Base-by-base conservation (phyloP, 1,139 yeast genomes). In the Wickerhamomyces sp. region DNA sequence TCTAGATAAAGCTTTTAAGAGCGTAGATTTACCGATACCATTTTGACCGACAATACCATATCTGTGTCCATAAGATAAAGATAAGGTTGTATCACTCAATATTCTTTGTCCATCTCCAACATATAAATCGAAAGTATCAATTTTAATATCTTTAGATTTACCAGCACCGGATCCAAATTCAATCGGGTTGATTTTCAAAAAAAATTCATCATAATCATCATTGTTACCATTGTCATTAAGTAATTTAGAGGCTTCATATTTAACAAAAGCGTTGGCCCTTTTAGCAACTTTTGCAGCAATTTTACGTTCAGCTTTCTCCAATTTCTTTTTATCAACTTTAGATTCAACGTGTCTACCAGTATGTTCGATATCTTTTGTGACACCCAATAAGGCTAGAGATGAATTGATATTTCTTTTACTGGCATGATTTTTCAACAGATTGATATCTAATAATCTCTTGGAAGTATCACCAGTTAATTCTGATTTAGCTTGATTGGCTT, bases 21-120 rank as follows among this genome's bases (percentile, higher is more conserved):
- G 71, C 0, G 99, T 93, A 37, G 98, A 91, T 65, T 93, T 93
- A 83, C 99, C 99, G 59, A 94, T 90, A 90, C 99, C 99, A 71
- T 93, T 93, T 64, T 91, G 95, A 67, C 99, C 99, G 40, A 93
- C 96, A 48, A 93, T 73, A 79, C 99, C 99, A 58, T 93, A 93
- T 65, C 99, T 79, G 67, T 89, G 89, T 45, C 99, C 99, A 62
- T 84, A 84, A 34, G 96, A 84, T 56, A 93, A 76, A 1, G 96
- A 84, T 54, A 93, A 76, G 26, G 91, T 78, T 26, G 98, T 87
- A 64, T 91, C 95, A 46, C 94, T 82, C 55, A 93, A 75, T 48
- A 93, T 91, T 69, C 99, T 81, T 68, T 86, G 85, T 50, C 97
- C 98, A 47, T 88, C 95, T 49, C 98, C 98, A 49, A 93, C 97